Evolutionary conservation across 345 rosid species (phyloP).

Genomic region (Iberis pinnata): DNA sequence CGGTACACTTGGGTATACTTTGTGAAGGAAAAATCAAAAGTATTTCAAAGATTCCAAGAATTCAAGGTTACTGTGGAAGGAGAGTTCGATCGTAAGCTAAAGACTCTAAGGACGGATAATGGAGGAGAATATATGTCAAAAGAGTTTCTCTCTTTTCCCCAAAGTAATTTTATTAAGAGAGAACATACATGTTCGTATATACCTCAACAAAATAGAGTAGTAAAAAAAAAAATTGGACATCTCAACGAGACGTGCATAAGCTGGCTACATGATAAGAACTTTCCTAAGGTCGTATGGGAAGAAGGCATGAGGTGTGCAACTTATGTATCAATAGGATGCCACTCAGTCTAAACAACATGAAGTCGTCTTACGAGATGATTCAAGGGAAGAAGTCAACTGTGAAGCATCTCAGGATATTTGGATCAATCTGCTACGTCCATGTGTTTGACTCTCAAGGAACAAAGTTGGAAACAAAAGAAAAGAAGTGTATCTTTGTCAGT

Average conservation of each 20-base stretch:
- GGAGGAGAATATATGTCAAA: no score
- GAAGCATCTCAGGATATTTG: no score
- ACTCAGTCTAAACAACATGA: background rate
- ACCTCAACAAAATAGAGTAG: background rate
- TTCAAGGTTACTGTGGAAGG: constrained; percentile 5
- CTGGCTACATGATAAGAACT: background rate
- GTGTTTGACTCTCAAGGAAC: no score
- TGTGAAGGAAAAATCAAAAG: background rate
- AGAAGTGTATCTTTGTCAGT: no score
- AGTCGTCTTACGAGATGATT: no score
- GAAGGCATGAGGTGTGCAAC: constrained; percentile 15
- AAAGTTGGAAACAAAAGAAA: no score
- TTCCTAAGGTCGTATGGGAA: background rate
- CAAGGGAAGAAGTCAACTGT: no score
- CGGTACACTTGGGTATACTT: background rate
- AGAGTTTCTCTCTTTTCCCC: no score
- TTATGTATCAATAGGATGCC: constrained; percentile 9
- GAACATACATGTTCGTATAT: no score
- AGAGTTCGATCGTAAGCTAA: background rate
- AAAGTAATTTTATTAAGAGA: no score
- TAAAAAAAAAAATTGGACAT: background rate
- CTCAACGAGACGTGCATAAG: constrained; percentile 5
- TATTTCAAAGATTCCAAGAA: background rate
- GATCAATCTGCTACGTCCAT: no score
- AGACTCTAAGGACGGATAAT: background rate